Evolutionary conservation across 1,139 yeast species (phyloP), one percentile per base, ranked within the genome.

Genomic region (Kazachstania sp.): DNA sequence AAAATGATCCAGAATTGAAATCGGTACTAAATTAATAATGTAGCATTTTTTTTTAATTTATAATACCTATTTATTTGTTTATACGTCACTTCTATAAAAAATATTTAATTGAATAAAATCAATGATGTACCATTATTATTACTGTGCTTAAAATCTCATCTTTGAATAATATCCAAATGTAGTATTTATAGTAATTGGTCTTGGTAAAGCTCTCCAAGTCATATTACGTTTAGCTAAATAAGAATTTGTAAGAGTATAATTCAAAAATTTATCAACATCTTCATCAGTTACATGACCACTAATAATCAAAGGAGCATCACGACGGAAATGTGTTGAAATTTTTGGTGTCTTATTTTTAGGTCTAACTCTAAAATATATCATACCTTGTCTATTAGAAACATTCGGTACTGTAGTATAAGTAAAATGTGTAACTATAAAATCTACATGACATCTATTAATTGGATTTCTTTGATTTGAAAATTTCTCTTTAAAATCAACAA

Each of bases 1-100:
- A 54, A 40, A 49, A 46, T 6, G 65, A 61, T 48, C 45, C 51
- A 20, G 52, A 54, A 28, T 44, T 56, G 32, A 39, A 37, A 9
- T 43, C 51, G 16, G 43, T 55, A 34, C 26, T 57, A 28, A 40
- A 45, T 13, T 31, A 44, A n/a, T n/a, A n/a, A n/a, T n/a, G n/a
- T n/a, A n/a, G n/a, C n/a, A n/a, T n/a, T n/a, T n/a, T n/a, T n/a
- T n/a, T n/a, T n/a, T n/a, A n/a, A n/a, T n/a, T 9, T 16, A 19
- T 16, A 16, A 37, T 37, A 37, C 19, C 16, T 19, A 37, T 37
- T 16, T 37, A 37, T 37, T 16, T 37, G 11, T 30, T 30, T 31
- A 15, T 4, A 31, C 13, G 34, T 23, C 8, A 23, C 28, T n/a
- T 23, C 8, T 23, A 3, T 23, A 23, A 23, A 23, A 9, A 23